Evolutionary conservation across 768 basidiomycete species (phyloP), one percentile per base, ranked within the genome.

Genomic region (Hebeloma cylindrosporum): DNA sequence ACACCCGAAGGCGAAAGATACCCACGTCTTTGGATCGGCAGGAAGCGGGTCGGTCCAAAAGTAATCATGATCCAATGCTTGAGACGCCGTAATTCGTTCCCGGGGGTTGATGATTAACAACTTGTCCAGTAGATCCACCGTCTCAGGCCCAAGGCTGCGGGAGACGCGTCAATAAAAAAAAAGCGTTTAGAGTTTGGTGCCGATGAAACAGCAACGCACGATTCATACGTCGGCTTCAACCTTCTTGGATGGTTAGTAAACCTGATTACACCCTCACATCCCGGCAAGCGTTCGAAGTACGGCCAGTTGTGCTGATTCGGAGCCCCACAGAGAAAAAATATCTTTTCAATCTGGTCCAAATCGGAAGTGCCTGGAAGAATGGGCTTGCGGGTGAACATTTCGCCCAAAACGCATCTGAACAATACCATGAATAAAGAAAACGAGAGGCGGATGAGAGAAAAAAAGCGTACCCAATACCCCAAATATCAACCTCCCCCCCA

Each of bases 401-500:
- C 96, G 22, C 88, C 95, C n/a, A 98, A 72, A 21, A 97, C 90
- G 64, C 95, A 96, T 5, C 92, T 94, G 50, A n/a, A n/a, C 18
- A 44, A 50, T 21, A 17, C 8, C 7, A 29, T 44, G 35, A 22
- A 36, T 7, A 18, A 28, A 48, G 30, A 20, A 9, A 13, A 33
- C 10, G 48, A 17, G 14, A 23, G 10, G 7, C 31, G 8, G 14
- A 48, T 13, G 20, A 34, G 30, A 43, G 9, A 26, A 35, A 42
- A 30, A 29, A 17, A 20, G 71, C 82, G 56, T 61, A 94, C 83
- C 95, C 96, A 41, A 98, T 83, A 5, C 95, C 93, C 96, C 96
- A 99, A 57, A 99, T 85, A 64, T 99, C 96, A 31, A 99, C 86
- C 54, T 93, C 91, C 0, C 90, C 88, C 7, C 92, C 92, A 54